Base-by-base conservation (phyloP, 2,329 filamentous ascomycete species). In the Penicillium sp. region DNA sequence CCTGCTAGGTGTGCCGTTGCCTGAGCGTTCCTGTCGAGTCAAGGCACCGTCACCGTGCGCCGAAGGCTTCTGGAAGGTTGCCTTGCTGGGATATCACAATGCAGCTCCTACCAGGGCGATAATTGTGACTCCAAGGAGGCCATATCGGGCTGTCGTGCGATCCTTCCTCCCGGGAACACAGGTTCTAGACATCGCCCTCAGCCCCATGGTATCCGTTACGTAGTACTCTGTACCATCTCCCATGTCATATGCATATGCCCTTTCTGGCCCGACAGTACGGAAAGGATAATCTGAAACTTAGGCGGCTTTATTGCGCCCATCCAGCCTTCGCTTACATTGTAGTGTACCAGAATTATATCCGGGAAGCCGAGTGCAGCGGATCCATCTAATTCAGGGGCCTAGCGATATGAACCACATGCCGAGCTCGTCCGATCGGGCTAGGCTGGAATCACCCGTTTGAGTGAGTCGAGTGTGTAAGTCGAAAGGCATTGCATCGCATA, bases 51-150 rank as follows among this genome's bases (percentile, higher is more conserved):
- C 18, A 23, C 35, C 33, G 33, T 20, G 35, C 18, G 18, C 35
- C 10, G 4, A 20, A n/a, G 24, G 39, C 25, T 52, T 54, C 49
- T 45, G 47, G 49, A 52, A 49, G 29, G 29, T 43, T 54, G 32
- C 49, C 52, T 24, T 31, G 18, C 27, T 47, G 12, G 46, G 35
- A 27, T 25, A 37, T 37, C 38, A 28, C 39, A 33, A n/a, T 37
- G 9, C 33, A 37, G 8, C 18, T 23, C 15, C 18, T 37, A 9
- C 33, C 25, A 27, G 25, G 25, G 25, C 25, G 4, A 35, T 18
- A 8, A 20, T 15, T 20, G 32, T 6, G 13, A 32, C 4, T 32
- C 4, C n/a, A 7, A 33, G 3, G 13, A 33, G 32, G 18, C 10
- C 33, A 6, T 37, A 3, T 37, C 1, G 33, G 9, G 20, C 3